phyloP scores from a whole-genome alignment of 306 rosid species.

The Geum urbanum region DNA sequence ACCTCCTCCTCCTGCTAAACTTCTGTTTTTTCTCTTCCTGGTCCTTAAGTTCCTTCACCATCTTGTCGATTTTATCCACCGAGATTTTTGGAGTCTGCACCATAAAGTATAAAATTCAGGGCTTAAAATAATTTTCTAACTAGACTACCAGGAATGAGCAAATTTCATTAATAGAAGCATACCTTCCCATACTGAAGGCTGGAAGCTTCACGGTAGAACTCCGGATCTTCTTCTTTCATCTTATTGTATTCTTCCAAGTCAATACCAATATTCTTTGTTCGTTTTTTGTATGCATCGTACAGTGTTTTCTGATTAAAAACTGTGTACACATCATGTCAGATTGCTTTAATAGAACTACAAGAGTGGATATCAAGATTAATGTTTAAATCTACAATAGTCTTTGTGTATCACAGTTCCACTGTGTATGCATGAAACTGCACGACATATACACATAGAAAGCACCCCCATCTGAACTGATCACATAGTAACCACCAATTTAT shows the following conservation, averaged over 20 bases:
- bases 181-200: slow-evolving; percentile 98
- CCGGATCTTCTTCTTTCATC: slow-evolving; percentile 97
- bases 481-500: neutral
- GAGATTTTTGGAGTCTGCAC: slow-evolving; percentile 69
- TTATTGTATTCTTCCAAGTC: slow-evolving; percentile 77
- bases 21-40: slow-evolving; percentile 70
- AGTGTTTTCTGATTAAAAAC: slow-evolving; percentile 91
- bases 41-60: slow-evolving; percentile 92
- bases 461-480: neutral
- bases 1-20: slow-evolving; percentile 86
- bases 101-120: slow-evolving; percentile 19
- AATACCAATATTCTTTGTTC: slow-evolving; percentile 65
- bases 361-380: neutral
- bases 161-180: slow-evolving; percentile 13
- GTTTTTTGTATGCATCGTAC: slow-evolving; percentile 84
- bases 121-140: slow-evolving; percentile 3
- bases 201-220: slow-evolving; percentile 97
- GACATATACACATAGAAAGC: neutral
- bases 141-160: slow-evolving; percentile 9
- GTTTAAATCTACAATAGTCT: neutral
- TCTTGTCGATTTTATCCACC: slow-evolving; percentile 79
- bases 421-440: neutral
- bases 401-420: neutral
- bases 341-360: slow-evolving; percentile 1
- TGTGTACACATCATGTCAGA: slow-evolving; percentile 32